A percentile compares a stretch with the other conserved stretches of the same genome.
These are phyloP conservation scores for Arthrobotrys pseudoclavata DNA, from an alignment of 2,329 filamentous ascomycete genomes.

Conservation along the genomic window DNA sequence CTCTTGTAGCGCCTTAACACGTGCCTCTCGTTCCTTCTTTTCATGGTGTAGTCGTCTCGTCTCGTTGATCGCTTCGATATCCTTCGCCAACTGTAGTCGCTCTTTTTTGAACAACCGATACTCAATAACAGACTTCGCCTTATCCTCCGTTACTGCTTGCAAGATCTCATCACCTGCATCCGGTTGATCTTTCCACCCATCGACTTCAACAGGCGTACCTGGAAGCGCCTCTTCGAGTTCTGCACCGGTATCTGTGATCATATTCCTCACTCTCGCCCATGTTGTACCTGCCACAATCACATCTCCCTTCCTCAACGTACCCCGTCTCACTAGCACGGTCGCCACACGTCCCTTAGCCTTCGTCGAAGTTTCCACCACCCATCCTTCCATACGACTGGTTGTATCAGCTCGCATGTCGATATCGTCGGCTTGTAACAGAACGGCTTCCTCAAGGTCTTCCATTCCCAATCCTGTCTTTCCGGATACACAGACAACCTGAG, in stretches of 20 bases:
- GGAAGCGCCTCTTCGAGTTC: constrained; percentile 81
- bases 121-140: constrained; percentile 81
- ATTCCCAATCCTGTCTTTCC: constrained; percentile 95
- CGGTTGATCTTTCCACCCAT: constrained; percentile 93
- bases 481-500: constrained; percentile 90
- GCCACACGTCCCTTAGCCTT: constrained; percentile 83
- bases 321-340: constrained; percentile 88
- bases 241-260: constrained; percentile 86
- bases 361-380: constrained; percentile 91
- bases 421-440: constrained; percentile 86
- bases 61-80: constrained; percentile 84
- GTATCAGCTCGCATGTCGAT: constrained; percentile 87
- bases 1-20: constrained; percentile 67
- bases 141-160: constrained; percentile 78
- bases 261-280: constrained; percentile 85
- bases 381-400: constrained; percentile 85
- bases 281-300: constrained; percentile 88
- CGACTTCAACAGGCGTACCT: constrained; percentile 89
- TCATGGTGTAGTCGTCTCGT: constrained; percentile 74
- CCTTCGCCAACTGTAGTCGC: constrained; percentile 74
- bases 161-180: constrained; percentile 88
- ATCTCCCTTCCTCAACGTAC: constrained; percentile 84
- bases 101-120: constrained; percentile 81
- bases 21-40: constrained; percentile 70
- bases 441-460: constrained; percentile 90